Evolutionary conservation across 495 filamentous ascomycete species (phyloP).

Genomic region (Clohesyomyces aquaticus): DNA sequence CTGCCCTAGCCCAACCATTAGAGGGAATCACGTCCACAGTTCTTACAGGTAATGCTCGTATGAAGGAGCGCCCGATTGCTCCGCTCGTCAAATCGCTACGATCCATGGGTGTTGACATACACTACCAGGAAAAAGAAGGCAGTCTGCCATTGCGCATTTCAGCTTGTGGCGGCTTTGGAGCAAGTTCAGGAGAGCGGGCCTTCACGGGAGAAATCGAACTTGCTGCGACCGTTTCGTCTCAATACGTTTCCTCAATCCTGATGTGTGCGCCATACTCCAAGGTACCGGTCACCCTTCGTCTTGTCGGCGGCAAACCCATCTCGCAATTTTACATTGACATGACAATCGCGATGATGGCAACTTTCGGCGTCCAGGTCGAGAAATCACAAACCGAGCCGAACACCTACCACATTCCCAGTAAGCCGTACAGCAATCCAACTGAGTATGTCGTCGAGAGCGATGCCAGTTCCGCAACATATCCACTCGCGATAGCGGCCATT

Average conservation of each 20-base stretch:
- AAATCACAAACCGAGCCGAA: constrained; percentile 74
- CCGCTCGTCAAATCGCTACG: constrained; percentile 90
- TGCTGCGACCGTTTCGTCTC: constrained; percentile 91
- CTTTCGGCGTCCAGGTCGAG: constrained; percentile 82
- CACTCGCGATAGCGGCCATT: constrained; percentile 91
- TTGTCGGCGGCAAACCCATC: constrained; percentile 94
- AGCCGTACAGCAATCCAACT: constrained; percentile 78
- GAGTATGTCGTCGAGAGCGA: constrained; percentile 95
- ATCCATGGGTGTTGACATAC: constrained; percentile 78
- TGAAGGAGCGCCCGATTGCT: constrained; percentile 94
- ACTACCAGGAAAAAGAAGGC: constrained; percentile 77
- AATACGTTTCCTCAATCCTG: constrained; percentile 94
- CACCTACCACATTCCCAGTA: constrained; percentile 93
- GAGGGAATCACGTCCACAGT: constrained; percentile 65
- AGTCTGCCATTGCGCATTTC: constrained; percentile 83
- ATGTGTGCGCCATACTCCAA: constrained; percentile 98
- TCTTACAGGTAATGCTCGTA: constrained; percentile 90
- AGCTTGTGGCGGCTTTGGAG: constrained; percentile 84
- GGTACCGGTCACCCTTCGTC: constrained; percentile 82
- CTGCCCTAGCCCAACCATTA: constrained; percentile 74
- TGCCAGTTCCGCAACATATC: constrained; percentile 96
- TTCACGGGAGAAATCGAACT: constrained; percentile 73
- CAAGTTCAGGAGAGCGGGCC: constrained; percentile 50
- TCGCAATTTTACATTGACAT: constrained; percentile 98
- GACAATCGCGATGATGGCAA: constrained; percentile 97